Evolutionary conservation across 164 flowering plant species (phyloP), one percentile per base, ranked within the genome.

Genomic region (Paratinospora sagittata): DNA sequence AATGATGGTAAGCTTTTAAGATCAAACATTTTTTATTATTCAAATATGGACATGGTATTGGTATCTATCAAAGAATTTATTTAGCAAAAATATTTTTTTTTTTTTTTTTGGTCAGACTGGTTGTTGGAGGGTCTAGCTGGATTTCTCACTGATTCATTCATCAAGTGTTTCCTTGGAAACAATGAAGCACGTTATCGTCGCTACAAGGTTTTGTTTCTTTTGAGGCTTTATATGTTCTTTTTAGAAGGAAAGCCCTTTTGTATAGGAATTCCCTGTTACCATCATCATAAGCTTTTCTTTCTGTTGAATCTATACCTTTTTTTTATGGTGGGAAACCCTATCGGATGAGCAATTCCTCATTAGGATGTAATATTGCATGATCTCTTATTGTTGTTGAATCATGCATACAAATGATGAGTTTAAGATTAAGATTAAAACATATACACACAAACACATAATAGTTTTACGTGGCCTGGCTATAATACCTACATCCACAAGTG

Each of bases 101-200:
- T 64, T 55, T 3, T 79, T 62, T 60, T 79, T 5, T 45, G 78
- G 55, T 69, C 86, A 94, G 98, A 90, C 64, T 95, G 99, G 99
- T 79, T 95, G 75, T 74, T 95, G 79, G 97, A 91, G 76, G 99
- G 99, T 71, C 97, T 95, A 81, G 97, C 99, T 78, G 88, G 89
- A 65, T 92, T 86, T 78, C 81, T 95, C 73, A 85, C 95, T 19
- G 98, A 95, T 78, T 77, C 84, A 37, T 95, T 84, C 73, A 82
- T 88, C 68, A 92, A 92, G 84, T 77, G 86, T 65, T 85, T 84
- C 77, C 86, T 95, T 71, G 99, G 99, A 78, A 92, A 90, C 79
- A 95, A 92, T 79, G 99, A 95, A 81, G 99, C 98, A 37, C 90
- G 96, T 3, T 95, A 90, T 75, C 86, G 89, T 58, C 85, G 98